Base-by-base conservation (phyloP, 78 protist species). In the Tieghemostelium lacteum region DNA sequence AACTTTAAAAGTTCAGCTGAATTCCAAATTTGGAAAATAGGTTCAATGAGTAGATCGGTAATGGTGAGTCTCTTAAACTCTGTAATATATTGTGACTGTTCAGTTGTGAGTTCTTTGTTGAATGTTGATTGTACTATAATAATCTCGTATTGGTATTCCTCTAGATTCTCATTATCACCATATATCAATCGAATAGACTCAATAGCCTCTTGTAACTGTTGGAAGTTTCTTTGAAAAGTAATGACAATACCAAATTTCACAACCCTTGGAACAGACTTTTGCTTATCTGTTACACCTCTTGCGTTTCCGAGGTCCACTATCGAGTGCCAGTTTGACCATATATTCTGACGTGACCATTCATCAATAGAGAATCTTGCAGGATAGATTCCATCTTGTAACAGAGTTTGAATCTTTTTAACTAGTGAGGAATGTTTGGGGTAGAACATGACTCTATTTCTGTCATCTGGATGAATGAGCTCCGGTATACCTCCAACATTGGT, bases 291-390 rank as follows among this genome's bases (percentile, higher is more conserved):
- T n/a, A n/a, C n/a, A n/a, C n/a, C n/a, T n/a, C n/a, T n/a, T 45
- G 6, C 10, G 52, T 45, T 45, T 45, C 6, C 6, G 10, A 45
- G 52, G 10, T 6, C n/a, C 2, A 61, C 89, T 1, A 80, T 28
- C 1, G 89, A 69, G 36, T 80, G 89, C 89, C 89, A 80, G n/a
- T 80, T 80, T 37, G 72, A 57, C 89, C 89, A 80, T 45, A 69
- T 80, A 3, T 26, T 80, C 26, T 66, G 75, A 22, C 89, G 26
- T 4, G 57, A 28, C 73, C 69, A 80, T 57, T 80, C 89, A 58
- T 80, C 89, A 0, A 33, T 66, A 20, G 89, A 49, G 29, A 80
- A 67, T 22, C 89, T 50, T 7, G 77, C 89, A 1, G 76, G 70
- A 7, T 60, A 39, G 24, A 80, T 69, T 50, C 89, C 89, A 69